Evolutionary conservation across 371 early-diverging fungal species (phyloP).

Genomic region (Mortierella sp.): DNA sequence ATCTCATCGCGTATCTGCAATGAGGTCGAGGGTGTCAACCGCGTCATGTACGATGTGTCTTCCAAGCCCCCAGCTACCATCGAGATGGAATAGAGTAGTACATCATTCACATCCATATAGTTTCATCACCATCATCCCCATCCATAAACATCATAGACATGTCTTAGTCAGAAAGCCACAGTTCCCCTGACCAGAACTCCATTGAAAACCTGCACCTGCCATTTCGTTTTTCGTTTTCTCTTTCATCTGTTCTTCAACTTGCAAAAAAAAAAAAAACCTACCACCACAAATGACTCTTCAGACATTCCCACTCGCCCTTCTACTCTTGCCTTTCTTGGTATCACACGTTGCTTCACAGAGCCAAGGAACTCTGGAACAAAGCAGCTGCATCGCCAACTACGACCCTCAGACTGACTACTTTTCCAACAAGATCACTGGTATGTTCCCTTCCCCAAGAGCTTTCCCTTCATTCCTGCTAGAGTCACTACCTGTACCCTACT

Average conservation of each 20-base stretch:
- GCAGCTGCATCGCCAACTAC: constrained; percentile 53
- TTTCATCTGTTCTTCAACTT: not conserved
- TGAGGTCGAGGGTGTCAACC: constrained; percentile 97
- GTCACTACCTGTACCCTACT: too few relatives aligned
- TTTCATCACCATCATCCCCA: too few relatives aligned
- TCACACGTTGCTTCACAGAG: constrained; percentile 52
- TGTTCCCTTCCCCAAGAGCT: constrained; percentile 4
- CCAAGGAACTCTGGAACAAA: constrained; percentile 52
- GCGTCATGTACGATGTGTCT: constrained; percentile 95
- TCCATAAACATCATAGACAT: too few relatives aligned
- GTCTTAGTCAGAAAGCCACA: too few relatives aligned
- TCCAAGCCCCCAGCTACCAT: constrained; percentile 97
- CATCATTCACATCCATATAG: too few relatives aligned
- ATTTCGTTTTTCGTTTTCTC: constrained; percentile 3
- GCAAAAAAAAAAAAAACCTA: too few relatives aligned
- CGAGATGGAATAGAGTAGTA: constrained; percentile 64
- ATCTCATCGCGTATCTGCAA: constrained; percentile 96
- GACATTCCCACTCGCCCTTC: constrained; percentile 22
- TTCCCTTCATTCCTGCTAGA: not conserved
- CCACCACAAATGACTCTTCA: constrained; percentile 34
- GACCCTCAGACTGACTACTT: constrained; percentile 65
- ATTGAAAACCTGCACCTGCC: not conserved
- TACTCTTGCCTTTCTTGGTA: constrained; percentile 48
- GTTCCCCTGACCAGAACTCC: not conserved
- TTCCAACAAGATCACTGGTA: constrained; percentile 63